A percentile compares a stretch with the other conserved stretches of the same genome.
These are phyloP conservation scores for Russula emetica DNA, from an alignment of 768 basidiomycete genomes.

Conservation along the genomic window DNA sequence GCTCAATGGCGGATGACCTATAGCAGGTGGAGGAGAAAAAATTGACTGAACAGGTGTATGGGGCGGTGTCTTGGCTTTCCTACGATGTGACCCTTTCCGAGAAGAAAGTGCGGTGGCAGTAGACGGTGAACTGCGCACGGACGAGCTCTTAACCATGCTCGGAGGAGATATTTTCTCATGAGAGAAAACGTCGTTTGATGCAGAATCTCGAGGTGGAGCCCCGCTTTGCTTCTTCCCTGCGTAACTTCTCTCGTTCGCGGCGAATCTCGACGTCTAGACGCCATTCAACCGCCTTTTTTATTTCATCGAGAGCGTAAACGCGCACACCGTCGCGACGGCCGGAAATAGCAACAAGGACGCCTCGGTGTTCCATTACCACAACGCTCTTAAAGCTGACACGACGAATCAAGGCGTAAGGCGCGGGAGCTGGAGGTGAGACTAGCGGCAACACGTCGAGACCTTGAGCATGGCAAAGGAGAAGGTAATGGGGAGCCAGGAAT, in stretches of 20 bases:
- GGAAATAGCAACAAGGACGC: slow-evolving; percentile 86
- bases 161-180: slow-evolving; percentile 28
- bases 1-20: slow-evolving; percentile 35
- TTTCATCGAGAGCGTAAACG: slow-evolving; percentile 83
- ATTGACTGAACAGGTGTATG: slow-evolving; percentile 23
- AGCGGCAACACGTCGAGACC: slow-evolving; percentile 84
- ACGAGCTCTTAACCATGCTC: slow-evolving; percentile 19
- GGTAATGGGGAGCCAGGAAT: slow-evolving; percentile 75
- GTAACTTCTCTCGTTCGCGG: slow-evolving; percentile 67
- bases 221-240: slow-evolving; percentile 62
- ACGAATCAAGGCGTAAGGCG: slow-evolving; percentile 78
- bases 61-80: slow-evolving; percentile 28
- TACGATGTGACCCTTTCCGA: slow-evolving; percentile 18
- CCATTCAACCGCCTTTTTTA: slow-evolving; percentile 85
- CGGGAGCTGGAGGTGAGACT: slow-evolving; percentile 63
- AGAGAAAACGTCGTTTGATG: slow-evolving; percentile 30
- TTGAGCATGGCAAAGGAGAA: slow-evolving; percentile 80
- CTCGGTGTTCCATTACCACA: slow-evolving; percentile 91
- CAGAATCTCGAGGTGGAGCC: slow-evolving; percentile 35
- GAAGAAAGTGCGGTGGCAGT: not conserved
- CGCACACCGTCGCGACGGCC: slow-evolving; percentile 82
- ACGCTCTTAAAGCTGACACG: slow-evolving; percentile 79
- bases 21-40: slow-evolving; percentile 12
- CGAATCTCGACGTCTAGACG: slow-evolving; percentile 75
- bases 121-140: slow-evolving; percentile 21